phyloP scores from a whole-genome alignment of 2,329 filamentous ascomycete genomes.

The Penicillium freii region DNA sequence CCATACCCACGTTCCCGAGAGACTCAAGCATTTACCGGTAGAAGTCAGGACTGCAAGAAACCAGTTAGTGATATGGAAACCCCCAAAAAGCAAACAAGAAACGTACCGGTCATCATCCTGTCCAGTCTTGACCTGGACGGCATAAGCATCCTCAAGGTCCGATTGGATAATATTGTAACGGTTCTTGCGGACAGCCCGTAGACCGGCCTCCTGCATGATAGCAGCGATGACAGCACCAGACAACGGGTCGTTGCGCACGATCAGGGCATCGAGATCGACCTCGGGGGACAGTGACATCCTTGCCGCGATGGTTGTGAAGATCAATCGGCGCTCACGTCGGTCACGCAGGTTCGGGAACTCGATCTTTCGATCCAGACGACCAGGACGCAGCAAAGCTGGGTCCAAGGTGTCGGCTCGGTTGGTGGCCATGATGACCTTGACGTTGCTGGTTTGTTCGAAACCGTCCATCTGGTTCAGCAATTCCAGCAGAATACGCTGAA shows the following conservation, averaged over 20 bases:
- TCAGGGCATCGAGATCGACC: conserved; percentile 92
- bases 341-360: conserved; percentile 96
- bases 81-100: background rate
- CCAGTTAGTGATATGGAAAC: conserved; percentile 41
- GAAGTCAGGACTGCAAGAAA: conserved; percentile 77
- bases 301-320: conserved; percentile 93
- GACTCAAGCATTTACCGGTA: conserved; percentile 58
- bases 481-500: conserved; percentile 96
- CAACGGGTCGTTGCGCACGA: conserved; percentile 92
- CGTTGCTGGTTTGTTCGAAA: conserved; percentile 97
- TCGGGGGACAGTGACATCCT: conserved; percentile 98
- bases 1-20: conserved; percentile 7
- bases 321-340: conserved; percentile 88
- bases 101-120: conserved; percentile 63
- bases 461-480: conserved; percentile 99
- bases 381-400: conserved; percentile 87
- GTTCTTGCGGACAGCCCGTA: conserved; percentile 94
- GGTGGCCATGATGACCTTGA: conserved; percentile 99
- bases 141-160: conserved; percentile 96
- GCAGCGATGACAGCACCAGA: conserved; percentile 95
- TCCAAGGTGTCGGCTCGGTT: conserved; percentile 97
- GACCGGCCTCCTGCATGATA: conserved; percentile 97
- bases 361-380: conserved; percentile 95
- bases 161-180: conserved; percentile 98
- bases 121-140: conserved; percentile 87